Evolutionary conservation across 352 stramenopile genomes (phyloP).

Genomic region (Saprolegnia diclina): DNA sequence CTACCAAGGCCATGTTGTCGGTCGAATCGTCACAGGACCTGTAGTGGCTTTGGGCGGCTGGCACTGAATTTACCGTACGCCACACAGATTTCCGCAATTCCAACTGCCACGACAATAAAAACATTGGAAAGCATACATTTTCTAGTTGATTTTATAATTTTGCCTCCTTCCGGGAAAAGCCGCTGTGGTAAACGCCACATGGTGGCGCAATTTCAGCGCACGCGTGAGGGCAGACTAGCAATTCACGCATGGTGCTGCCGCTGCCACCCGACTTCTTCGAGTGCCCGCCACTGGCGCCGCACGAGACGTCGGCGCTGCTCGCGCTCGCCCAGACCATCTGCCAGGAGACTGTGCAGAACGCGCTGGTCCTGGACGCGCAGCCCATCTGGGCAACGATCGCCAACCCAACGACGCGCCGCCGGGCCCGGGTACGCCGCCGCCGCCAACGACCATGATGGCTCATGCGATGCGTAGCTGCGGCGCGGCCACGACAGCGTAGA

Average conservation of each 20-base stretch:
- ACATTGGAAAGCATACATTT: too few relatives aligned
- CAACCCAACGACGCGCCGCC: slow-evolving; percentile 14
- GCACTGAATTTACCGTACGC: too few relatives aligned
- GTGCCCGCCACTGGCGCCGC: background rate
- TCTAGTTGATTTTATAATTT: too few relatives aligned
- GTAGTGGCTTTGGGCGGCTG: too few relatives aligned
- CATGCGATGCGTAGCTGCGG: background rate
- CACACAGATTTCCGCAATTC: too few relatives aligned
- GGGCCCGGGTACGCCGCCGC: slow-evolving; percentile 8
- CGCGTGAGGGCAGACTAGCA: too few relatives aligned
- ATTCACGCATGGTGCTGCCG: background rate
- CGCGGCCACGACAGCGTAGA: slow-evolving; percentile 13
- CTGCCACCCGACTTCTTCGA: slow-evolving; percentile 1
- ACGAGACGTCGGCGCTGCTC: background rate
- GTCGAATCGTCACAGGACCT: too few relatives aligned
- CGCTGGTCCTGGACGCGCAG: slow-evolving; percentile 17
- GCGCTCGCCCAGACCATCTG: slow-evolving; percentile 8
- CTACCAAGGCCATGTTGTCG: too few relatives aligned
- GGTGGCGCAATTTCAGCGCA: too few relatives aligned
- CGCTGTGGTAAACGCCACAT: too few relatives aligned
- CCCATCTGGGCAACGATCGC: slow-evolving; percentile 17
- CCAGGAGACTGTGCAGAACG: slow-evolving; percentile 27
- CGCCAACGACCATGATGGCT: background rate
- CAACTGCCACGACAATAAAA: too few relatives aligned
- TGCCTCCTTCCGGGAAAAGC: too few relatives aligned